phyloP scores from a whole-genome alignment of 306 rosid genomes.

The Alnus glutinosa region DNA sequence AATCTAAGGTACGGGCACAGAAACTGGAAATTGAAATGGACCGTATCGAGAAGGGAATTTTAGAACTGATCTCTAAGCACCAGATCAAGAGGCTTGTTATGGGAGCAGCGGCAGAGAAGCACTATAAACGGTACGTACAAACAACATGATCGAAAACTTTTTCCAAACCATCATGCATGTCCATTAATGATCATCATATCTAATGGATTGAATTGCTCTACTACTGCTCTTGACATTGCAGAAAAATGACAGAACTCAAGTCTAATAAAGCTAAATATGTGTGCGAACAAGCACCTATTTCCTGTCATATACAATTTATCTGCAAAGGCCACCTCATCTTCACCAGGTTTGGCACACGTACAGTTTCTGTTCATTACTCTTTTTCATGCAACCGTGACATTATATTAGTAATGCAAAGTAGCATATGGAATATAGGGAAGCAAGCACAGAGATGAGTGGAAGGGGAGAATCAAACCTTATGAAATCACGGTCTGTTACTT shows the following conservation, averaged over 20 bases:
- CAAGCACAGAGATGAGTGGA: background rate
- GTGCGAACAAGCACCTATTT: constrained; percentile 38
- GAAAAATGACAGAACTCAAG: constrained; percentile 46
- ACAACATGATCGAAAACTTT: no score
- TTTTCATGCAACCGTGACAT: no score
- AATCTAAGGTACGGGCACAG: no score
- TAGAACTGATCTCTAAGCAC: no score
- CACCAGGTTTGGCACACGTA: constrained; percentile 37
- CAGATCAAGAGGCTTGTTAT: no score
- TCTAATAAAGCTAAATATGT: constrained; percentile 52
- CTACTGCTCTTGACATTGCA: constrained; percentile 20
- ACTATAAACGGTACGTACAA: no score
- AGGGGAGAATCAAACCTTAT: background rate
- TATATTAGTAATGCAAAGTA: no score
- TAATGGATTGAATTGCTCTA: background rate
- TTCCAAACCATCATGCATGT: no score
- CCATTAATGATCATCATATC: no score
- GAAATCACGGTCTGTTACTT: background rate
- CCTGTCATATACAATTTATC: constrained; percentile 49
- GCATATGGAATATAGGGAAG: background rate
- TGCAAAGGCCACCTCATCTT: constrained; percentile 53
- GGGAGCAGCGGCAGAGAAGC: no score
- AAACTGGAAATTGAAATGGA: no score
- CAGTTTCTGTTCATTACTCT: background rate
- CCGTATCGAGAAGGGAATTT: no score